A percentile compares a stretch with the other conserved stretches of the same genome.
Evolutionary conservation across 371 early-diverging fungal species (phyloP).

Genomic region (Actinomortierella ambigua): DNA sequence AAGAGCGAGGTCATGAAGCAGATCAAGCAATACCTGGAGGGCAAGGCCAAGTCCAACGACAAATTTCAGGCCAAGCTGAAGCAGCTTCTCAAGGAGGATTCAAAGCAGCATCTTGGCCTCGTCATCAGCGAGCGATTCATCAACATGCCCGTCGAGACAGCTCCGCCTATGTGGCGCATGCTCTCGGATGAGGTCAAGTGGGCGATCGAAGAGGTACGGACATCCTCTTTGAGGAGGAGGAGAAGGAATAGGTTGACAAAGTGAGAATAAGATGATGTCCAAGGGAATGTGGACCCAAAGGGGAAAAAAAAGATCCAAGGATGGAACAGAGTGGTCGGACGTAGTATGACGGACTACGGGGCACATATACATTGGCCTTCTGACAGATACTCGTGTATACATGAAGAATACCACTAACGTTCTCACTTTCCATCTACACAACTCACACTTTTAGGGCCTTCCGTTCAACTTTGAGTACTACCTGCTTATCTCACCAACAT

Average conservation of each 20-base stretch:
- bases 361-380: background rate
- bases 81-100: constrained; percentile 51
- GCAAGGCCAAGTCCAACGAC: constrained; percentile 65
- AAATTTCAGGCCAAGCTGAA: constrained; percentile 49
- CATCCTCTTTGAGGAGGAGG: background rate
- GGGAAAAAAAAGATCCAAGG: no score
- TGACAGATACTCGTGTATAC: no score
- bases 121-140: constrained; percentile 90
- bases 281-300: background rate
- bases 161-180: constrained; percentile 90
- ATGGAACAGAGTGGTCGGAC: background rate
- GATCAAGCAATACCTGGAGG: constrained; percentile 62
- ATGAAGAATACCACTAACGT: no score
- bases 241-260: background rate
- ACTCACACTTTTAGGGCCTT: constrained; percentile 55
- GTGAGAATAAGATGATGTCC: background rate
- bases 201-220: constrained; percentile 73
- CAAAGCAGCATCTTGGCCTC: constrained; percentile 62
- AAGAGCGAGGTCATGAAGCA: constrained; percentile 61
- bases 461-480: constrained; percentile 84
- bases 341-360: background rate
- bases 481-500: constrained; percentile 83
- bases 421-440: background rate
- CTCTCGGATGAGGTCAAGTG: constrained; percentile 81
- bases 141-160: constrained; percentile 95